Evolutionary conservation across 2,329 filamentous ascomycete species (phyloP).

Genomic region (Leptographium galeiforme): DNA sequence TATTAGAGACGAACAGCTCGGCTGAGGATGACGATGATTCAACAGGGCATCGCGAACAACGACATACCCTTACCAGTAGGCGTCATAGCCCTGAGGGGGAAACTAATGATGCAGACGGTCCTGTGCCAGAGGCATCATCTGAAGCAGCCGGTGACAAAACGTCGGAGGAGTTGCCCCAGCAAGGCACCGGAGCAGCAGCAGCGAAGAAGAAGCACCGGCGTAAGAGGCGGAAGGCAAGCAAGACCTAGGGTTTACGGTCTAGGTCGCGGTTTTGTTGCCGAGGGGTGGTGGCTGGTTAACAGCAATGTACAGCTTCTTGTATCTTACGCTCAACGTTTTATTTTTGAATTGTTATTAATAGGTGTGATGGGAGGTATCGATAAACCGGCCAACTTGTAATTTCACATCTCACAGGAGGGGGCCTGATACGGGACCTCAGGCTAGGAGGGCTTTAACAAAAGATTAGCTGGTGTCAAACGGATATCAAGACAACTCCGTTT

Average conservation of each 20-base stretch:
- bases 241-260: background rate
- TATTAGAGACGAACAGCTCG: constrained; percentile 35
- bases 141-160: background rate
- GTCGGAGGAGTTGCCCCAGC: background rate
- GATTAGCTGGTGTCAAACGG: too few species aligned
- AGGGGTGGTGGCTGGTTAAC: background rate
- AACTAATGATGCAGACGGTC: constrained; percentile 5
- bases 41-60: background rate
- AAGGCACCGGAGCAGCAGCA: constrained; percentile 8
- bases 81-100: background rate
- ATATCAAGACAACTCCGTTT: too few species aligned
- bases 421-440: too few species aligned
- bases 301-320: background rate
- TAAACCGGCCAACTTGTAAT: too few species aligned
- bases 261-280: background rate
- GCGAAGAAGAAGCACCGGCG: constrained; percentile 24
- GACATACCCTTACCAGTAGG: background rate
- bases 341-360: too few species aligned
- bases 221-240: constrained; percentile 24
- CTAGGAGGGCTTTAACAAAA: too few species aligned
- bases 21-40: constrained; percentile 21
- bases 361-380: too few species aligned
- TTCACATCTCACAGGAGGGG: too few species aligned
- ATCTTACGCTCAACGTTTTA: too few species aligned
- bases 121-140: constrained; percentile 20